Percentiles rank a stretch among this genome's conserved stretches.
Conservation (phyloP, 306 rosid species). For the Canavalia gladiata region DNA sequence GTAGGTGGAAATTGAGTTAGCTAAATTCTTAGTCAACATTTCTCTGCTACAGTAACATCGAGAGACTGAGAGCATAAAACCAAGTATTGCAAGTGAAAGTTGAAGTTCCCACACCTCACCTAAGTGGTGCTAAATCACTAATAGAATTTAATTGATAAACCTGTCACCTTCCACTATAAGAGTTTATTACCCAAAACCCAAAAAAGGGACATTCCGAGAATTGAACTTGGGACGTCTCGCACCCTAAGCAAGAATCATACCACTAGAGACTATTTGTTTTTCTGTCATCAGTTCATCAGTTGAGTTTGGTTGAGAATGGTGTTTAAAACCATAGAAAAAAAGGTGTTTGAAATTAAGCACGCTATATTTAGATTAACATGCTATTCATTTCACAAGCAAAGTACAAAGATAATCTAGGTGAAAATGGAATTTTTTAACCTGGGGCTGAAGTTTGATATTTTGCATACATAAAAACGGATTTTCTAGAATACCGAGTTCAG, state of each 20-base stretch:
- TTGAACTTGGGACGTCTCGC: conserved; percentile 61
- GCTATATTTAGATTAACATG: neutral
- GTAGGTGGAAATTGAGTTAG: too few species aligned
- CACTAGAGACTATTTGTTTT: conserved; percentile 46
- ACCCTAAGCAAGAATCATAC: conserved; percentile 61
- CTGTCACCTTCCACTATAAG: too few species aligned
- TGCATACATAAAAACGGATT: neutral
- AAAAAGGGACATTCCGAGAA: conserved; percentile 54
- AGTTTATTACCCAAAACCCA: too few species aligned
- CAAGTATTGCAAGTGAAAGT: too few species aligned
- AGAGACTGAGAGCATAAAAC: too few species aligned
- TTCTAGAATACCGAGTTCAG: neutral
- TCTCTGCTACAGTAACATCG: too few species aligned
- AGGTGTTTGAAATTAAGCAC: neutral
- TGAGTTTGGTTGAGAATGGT: neutral
- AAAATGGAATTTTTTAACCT: neutral
- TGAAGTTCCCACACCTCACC: too few species aligned
- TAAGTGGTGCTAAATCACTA: too few species aligned
- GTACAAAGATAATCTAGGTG: neutral
- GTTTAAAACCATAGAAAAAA: neutral
- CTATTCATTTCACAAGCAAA: neutral
- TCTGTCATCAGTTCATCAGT: neutral
- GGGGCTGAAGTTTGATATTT: neutral
- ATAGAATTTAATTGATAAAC: too few species aligned
- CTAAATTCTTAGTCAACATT: too few species aligned